These are phyloP conservation scores for Turritis glabra DNA, from an alignment of 345 rosid species.

Conservation along the genomic window DNA sequence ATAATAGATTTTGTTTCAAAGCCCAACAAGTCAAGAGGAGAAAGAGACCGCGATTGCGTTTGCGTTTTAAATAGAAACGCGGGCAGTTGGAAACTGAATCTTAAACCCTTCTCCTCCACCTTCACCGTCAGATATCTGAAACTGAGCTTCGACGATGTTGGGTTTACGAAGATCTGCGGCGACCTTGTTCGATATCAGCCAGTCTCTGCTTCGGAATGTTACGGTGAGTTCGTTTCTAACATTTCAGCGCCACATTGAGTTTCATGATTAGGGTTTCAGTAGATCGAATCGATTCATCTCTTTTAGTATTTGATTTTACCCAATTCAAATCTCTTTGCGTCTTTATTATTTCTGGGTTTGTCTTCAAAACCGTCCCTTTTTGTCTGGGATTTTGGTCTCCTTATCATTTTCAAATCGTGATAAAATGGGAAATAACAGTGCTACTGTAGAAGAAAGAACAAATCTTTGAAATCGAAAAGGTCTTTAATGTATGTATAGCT, in stretches of 20 bases:
- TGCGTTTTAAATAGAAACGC: not conserved
- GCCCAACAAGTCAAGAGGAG: not conserved
- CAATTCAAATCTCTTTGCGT: not conserved
- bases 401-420: not conserved
- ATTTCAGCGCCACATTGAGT: not conserved
- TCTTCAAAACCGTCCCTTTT: not conserved
- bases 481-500: not conserved
- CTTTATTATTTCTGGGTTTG: not conserved
- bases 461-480: not conserved
- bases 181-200: slow-evolving; percentile 40
- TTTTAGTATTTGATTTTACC: not conserved
- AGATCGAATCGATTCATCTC: slow-evolving; percentile 3
- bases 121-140: slow-evolving; percentile 4
- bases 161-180: slow-evolving; percentile 44
- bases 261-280: slow-evolving; percentile 7
- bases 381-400: not conserved
- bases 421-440: not conserved
- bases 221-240: slow-evolving; percentile 28
- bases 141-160: slow-evolving; percentile 29
- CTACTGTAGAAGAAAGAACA: not conserved
- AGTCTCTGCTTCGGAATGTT: slow-evolving; percentile 39
- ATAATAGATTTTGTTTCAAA: not conserved
- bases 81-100: slow-evolving; percentile 18
- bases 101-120: slow-evolving; percentile 3
- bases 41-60: not conserved